These are phyloP conservation scores for Imleria badia DNA, from an alignment of 768 basidiomycete species.

Conservation along the genomic window DNA sequence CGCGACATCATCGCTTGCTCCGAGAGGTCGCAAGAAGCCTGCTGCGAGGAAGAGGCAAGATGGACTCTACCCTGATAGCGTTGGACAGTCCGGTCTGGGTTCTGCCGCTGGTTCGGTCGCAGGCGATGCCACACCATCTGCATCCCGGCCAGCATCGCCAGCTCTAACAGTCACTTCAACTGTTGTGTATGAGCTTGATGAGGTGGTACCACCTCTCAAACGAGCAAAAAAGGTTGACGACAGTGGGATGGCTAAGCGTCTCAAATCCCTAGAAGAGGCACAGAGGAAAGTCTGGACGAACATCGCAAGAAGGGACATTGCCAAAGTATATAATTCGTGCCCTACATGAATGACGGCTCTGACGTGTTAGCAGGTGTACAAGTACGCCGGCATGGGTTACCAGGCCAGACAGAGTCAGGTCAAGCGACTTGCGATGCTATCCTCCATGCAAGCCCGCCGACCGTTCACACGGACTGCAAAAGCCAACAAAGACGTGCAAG, in stretches of 20 bases:
- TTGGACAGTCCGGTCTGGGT: conserved; percentile 48
- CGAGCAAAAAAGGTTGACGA: conserved; percentile 79
- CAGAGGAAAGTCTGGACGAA: conserved; percentile 90
- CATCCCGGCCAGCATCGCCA: conserved; percentile 73
- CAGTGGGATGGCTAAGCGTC: conserved; percentile 65
- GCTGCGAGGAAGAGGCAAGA: conserved; percentile 58
- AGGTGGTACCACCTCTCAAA: conserved; percentile 66
- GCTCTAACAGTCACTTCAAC: conserved; percentile 50
- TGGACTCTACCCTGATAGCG: conserved; percentile 47
- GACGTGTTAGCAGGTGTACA: conserved; percentile 61
- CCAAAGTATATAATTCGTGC: conserved; percentile 52
- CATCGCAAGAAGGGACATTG: conserved; percentile 81
- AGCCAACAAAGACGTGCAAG: conserved; percentile 77
- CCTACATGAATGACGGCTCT: conserved; percentile 1
- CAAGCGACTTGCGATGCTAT: conserved; percentile 74
- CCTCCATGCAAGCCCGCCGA: conserved; percentile 74
- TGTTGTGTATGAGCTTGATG: conserved; percentile 71
- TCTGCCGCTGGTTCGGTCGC: conserved; percentile 51
- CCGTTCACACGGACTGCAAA: conserved; percentile 76
- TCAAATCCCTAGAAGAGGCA: conserved; percentile 76
- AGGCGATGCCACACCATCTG: conserved; percentile 69
- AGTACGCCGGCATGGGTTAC: conserved; percentile 67
- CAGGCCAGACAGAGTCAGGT: conserved; percentile 64
- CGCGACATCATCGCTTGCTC: conserved; percentile 36
- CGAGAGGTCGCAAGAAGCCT: conserved; percentile 57